These are phyloP conservation scores for Geranium incanum DNA, from an alignment of 441 rosid species.

Conservation along the genomic window DNA sequence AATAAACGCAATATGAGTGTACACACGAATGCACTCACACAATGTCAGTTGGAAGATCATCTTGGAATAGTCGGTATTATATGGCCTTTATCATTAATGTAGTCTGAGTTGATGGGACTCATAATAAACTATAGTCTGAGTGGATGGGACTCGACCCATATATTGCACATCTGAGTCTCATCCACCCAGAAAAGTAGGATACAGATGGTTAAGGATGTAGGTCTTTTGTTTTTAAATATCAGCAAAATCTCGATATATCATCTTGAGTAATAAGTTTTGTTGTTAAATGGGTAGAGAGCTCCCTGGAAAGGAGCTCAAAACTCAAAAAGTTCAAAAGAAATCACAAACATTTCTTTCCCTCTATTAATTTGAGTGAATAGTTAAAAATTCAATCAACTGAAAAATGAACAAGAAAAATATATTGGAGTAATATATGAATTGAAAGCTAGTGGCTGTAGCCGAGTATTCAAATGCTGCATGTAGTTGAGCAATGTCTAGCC, in stretches of 20 bases:
- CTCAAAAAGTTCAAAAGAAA: too few species aligned
- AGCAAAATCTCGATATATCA: background rate
- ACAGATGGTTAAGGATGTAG: background rate
- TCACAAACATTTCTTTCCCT: background rate
- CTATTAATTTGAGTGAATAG: background rate
- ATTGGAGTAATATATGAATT: background rate
- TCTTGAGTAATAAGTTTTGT: background rate
- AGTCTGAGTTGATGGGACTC: too few species aligned
- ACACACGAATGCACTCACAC: background rate
- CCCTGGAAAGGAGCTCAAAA: too few species aligned
- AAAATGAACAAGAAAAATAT: too few species aligned
- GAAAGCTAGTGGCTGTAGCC: background rate
- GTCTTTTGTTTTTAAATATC: background rate
- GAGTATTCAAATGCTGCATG: slow-evolving; percentile 1
- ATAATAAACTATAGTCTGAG: background rate
- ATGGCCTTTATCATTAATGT: background rate
- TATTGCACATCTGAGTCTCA: background rate
- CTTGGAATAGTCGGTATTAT: background rate
- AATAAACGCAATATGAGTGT: background rate
- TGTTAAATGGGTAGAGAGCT: background rate
- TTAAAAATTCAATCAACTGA: background rate
- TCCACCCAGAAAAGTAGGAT: background rate
- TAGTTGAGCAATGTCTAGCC: background rate
- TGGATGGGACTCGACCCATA: background rate
- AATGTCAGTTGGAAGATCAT: slow-evolving; percentile 7